Base-by-base conservation (phyloP, 2,329 filamentous ascomycete genomes). In the Scedosporium minutisporum region DNA sequence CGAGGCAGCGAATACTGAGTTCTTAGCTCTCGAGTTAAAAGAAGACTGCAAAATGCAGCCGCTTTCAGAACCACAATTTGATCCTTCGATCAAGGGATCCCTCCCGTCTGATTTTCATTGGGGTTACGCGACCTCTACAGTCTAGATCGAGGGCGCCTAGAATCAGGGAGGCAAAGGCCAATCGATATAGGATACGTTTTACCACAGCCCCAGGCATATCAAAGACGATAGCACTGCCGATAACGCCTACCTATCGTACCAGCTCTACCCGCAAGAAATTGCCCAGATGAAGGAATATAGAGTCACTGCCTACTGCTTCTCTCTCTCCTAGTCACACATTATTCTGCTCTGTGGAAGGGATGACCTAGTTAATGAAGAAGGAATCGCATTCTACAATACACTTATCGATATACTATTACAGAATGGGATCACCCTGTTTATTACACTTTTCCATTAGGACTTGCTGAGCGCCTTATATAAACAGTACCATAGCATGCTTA, bases 361-460 rank as follows among this genome's bases (percentile, higher is more conserved):
- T 60, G 85, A 87, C 63, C 83, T 84, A 0, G 70, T 87, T 69
- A 87, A 87, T 67, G 76, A 85, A 64, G 78, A 80, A 60, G 85
- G 85, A 6, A 70, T 88, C 41, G 75, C 81, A 57, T 82, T 83
- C 71, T 88, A 87, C 70, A 76, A 82, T 68, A 78, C 81, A 55
- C 78, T 88, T 44, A 80, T 86, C 27, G 82, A 87, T 66, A 82
- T 85, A 68, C 75, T 87, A 18, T 73, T 78, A 46, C 80, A 76
- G 14, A 82, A 83, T 38, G 80, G 77, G 53, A 86, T 87, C 66
- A 79, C 77, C 10, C 85, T 85, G 0, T 79, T 87, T 66, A 75
- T 87, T 61, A 88, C 85, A 0, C 75, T 88, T 3, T 87, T 83
- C 71, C 85, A 88, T 67, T 87, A 84, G 85, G 85, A 88, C 71